These are phyloP conservation scores for Crithidia bombi DNA, from an alignment of 208 protist species.

Conservation along the genomic window DNA sequence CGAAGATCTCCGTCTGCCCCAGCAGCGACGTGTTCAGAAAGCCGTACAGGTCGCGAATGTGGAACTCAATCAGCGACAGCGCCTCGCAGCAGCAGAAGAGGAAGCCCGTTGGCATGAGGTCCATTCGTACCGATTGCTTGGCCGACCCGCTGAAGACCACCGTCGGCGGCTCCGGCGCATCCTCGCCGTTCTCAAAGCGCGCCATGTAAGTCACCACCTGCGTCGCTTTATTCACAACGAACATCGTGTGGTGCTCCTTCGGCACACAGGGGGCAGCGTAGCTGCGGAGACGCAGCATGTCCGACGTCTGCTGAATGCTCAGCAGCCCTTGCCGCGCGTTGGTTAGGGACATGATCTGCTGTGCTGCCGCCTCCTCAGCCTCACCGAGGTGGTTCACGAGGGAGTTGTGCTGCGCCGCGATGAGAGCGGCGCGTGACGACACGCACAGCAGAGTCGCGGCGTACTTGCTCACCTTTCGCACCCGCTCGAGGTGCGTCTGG, in stretches of 20 bases:
- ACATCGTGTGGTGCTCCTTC: conserved; percentile 72
- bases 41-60: conserved; percentile 64
- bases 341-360: conserved; percentile 28
- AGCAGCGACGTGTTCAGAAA: conserved; percentile 72
- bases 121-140: conserved; percentile 68
- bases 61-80: conserved; percentile 74
- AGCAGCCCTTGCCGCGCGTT: conserved; percentile 27
- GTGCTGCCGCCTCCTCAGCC: conserved; percentile 27
- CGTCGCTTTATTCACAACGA: conserved; percentile 66
- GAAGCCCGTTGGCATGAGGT: conserved; percentile 76
- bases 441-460: conserved; percentile 82
- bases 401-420: conserved; percentile 70
- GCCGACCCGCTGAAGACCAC: conserved; percentile 57
- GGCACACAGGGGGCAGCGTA: conserved; percentile 39
- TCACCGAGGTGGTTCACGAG: conserved; percentile 46
- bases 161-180: conserved; percentile 40
- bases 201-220: conserved; percentile 75
- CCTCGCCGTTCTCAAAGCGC: conserved; percentile 53
- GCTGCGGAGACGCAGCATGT: conserved; percentile 39
- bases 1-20: conserved; percentile 64
- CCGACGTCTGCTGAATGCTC: conserved; percentile 40
- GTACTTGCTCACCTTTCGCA: conserved; percentile 71
- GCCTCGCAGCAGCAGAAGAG: conserved; percentile 76
- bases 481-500: conserved; percentile 65
- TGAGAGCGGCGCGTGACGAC: conserved; percentile 45